These are phyloP conservation scores for Penicillium sp. DNA, from an alignment of 2,329 filamentous ascomycete genomes.

Conservation along the genomic window DNA sequence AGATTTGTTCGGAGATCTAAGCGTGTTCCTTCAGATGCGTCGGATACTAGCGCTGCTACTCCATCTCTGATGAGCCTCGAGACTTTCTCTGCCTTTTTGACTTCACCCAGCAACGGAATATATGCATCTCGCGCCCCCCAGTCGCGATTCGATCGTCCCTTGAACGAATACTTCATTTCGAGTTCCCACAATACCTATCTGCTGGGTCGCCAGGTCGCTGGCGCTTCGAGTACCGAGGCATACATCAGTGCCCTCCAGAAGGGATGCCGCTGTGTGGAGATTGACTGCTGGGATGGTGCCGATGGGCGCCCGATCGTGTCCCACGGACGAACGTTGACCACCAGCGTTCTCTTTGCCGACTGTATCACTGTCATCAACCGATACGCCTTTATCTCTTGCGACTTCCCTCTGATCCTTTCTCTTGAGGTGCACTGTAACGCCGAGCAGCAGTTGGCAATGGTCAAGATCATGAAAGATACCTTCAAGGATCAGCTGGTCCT, in stretches of 20 bases:
- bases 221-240: constrained; percentile 86
- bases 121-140: constrained; percentile 57
- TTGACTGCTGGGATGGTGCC: constrained; percentile 94
- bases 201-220: constrained; percentile 80
- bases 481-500: constrained; percentile 77
- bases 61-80: constrained; percentile 66
- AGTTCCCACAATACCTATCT: constrained; percentile 99
- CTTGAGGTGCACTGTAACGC: constrained; percentile 90
- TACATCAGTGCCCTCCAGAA: constrained; percentile 85
- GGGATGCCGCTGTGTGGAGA: constrained; percentile 91
- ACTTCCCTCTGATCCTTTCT: constrained; percentile 86
- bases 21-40: constrained; percentile 41
- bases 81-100: constrained; percentile 71
- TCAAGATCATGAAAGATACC: constrained; percentile 76
- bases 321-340: constrained; percentile 85
- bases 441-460: constrained; percentile 80
- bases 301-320: constrained; percentile 85
- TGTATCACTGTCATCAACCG: constrained; percentile 90
- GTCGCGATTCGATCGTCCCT: constrained; percentile 67
- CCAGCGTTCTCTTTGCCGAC: constrained; percentile 80
- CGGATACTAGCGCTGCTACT: constrained; percentile 35
- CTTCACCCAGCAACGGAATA: constrained; percentile 67
- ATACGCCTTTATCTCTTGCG: constrained; percentile 84
- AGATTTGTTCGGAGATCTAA: constrained; percentile 61
- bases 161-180: constrained; percentile 97